Evolutionary conservation across 2,329 filamentous ascomycete genomes (phyloP).

Genomic region (Geosmithia morbida): DNA sequence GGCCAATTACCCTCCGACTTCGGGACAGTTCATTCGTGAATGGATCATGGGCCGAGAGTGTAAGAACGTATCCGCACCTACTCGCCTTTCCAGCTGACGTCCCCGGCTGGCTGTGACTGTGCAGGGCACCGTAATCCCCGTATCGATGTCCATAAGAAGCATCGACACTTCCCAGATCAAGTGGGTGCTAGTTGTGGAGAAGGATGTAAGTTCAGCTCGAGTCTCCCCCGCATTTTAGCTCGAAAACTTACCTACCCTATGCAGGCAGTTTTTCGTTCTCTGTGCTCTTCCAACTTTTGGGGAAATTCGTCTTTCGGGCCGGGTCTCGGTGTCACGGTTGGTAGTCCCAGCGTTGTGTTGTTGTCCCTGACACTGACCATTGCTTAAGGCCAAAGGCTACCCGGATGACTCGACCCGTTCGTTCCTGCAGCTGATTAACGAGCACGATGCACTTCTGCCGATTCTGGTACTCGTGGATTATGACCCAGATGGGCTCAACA

Average conservation of each 20-base stretch:
- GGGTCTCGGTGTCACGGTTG: slow-evolving; percentile 57
- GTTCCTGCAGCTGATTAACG: slow-evolving; percentile 43
- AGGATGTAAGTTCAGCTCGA: slow-evolving; percentile 43
- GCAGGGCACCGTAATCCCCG: slow-evolving; percentile 49
- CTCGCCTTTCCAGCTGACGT: not conserved
- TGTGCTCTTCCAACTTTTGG: slow-evolving; percentile 45
- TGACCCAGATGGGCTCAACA: slow-evolving; percentile 63
- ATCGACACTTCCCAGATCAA: slow-evolving; percentile 32
- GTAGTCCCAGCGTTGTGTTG: slow-evolving; percentile 3
- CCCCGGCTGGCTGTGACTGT: no score
- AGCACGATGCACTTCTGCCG: slow-evolving; percentile 30
- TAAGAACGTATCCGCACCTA: slow-evolving; percentile 5
- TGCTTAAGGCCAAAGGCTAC: slow-evolving; percentile 62
- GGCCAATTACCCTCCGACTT: slow-evolving; percentile 34
- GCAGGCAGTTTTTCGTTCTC: slow-evolving; percentile 60
- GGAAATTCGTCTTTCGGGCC: slow-evolving; percentile 26
- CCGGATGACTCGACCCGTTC: slow-evolving; percentile 58
- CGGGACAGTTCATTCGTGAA: slow-evolving; percentile 25
- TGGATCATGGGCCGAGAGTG: slow-evolving; percentile 13
- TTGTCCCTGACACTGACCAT: not conserved
- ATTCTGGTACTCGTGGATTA: slow-evolving; percentile 57
- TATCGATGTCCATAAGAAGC: slow-evolving; percentile 27
- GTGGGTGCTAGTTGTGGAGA: slow-evolving; percentile 66
- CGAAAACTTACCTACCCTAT: slow-evolving; percentile 8
- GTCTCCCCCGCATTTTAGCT: not conserved